Percentiles rank a stretch among this genome's conserved stretches.
phyloP scores from a whole-genome alignment of 2,329 filamentous ascomycete genomes.

The Cladorrhinum sp. region DNA sequence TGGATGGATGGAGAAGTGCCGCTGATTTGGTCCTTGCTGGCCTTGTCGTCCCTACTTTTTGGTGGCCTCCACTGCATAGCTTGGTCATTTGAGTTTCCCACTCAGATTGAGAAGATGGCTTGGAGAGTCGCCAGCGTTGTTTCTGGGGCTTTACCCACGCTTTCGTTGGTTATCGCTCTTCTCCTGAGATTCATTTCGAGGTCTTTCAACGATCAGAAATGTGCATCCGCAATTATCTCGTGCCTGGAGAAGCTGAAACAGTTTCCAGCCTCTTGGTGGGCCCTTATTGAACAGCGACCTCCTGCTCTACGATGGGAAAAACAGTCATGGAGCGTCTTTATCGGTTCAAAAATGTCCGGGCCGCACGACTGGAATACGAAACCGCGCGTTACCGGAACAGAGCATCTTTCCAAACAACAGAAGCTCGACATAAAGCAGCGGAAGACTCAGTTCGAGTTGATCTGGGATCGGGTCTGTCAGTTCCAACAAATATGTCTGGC shows the following conservation, averaged over 20 bases:
- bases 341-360: neutral
- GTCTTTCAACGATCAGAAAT: neutral
- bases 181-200: neutral
- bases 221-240: neutral
- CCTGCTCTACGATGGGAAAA: neutral
- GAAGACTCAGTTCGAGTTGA: neutral
- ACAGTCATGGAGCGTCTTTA: neutral
- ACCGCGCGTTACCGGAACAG: neutral
- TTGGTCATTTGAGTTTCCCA: neutral
- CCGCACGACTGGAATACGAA: neutral
- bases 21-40: neutral
- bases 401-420: neutral
- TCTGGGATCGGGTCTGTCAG: neutral
- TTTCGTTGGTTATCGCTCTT: neutral
- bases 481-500: neutral
- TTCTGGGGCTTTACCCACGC: neutral
- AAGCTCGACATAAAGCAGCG: neutral
- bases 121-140: neutral
- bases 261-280: neutral
- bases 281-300: neutral
- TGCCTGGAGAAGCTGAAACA: neutral
- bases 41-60: neutral
- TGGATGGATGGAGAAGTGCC: neutral
- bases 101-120: neutral
- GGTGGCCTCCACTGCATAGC: neutral